phyloP scores from a whole-genome alignment of 2,329 filamentous ascomycete genomes.

The Pleomassaria siparia region DNA sequence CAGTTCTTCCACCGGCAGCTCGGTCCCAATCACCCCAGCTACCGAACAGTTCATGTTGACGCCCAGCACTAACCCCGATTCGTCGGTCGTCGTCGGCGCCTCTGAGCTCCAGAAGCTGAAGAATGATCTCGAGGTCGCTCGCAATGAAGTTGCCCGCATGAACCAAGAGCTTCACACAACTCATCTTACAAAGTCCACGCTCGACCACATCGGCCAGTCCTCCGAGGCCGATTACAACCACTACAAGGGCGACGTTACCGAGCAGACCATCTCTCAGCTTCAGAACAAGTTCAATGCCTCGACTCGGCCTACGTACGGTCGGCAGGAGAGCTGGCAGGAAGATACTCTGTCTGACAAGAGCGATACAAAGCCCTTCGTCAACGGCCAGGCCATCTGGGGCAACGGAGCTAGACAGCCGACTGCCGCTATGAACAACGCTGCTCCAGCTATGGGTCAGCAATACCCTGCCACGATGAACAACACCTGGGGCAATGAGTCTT shows the following conservation, averaged over 20 bases:
- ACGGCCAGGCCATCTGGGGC: constrained; percentile 60
- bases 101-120: constrained; percentile 70
- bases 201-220: constrained; percentile 57
- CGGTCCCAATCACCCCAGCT: constrained; percentile 64
- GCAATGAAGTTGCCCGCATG: constrained; percentile 69
- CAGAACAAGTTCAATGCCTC: constrained; percentile 55
- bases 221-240: constrained; percentile 54
- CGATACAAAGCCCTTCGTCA: constrained; percentile 57
- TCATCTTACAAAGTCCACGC: constrained; percentile 61
- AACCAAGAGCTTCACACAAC: constrained; percentile 70
- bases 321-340: constrained; percentile 57
- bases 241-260: constrained; percentile 47
- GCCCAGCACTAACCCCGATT: constrained; percentile 27
- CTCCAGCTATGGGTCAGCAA: constrained; percentile 8
- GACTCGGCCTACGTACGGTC: constrained; percentile 44
- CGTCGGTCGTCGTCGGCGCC: constrained; percentile 42
- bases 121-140: constrained; percentile 69
- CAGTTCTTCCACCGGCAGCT: constrained; percentile 58
- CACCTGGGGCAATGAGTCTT: constrained; percentile 28
- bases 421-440: constrained; percentile 1
- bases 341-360: constrained; percentile 60
- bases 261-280: constrained; percentile 53
- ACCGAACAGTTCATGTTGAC: constrained; percentile 53
- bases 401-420: constrained; percentile 9
- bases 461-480: constrained; percentile 12